Percentiles rank a stretch among this genome's conserved stretches.
These are phyloP conservation scores for Helicocarpus griseus DNA, from an alignment of 2,329 filamentous ascomycete species.

Conservation along the genomic window DNA sequence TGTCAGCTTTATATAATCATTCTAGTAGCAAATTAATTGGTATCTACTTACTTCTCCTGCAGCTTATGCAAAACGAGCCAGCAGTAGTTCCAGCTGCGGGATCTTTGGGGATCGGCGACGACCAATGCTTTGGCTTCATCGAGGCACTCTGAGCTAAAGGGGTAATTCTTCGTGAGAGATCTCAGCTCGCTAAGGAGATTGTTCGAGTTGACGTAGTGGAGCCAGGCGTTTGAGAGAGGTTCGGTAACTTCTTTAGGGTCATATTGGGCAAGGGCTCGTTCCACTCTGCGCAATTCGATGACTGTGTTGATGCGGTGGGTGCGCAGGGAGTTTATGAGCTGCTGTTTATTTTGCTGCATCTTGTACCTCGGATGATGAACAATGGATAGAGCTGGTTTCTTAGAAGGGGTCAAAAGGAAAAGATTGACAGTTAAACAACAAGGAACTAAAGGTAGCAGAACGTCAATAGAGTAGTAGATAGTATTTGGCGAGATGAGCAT, in stretches of 20 bases:
- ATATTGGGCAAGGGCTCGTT: conserved; percentile 52
- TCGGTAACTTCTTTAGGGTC: conserved; percentile 50
- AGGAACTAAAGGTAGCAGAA: too few relatives aligned
- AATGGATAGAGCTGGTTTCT: too few relatives aligned
- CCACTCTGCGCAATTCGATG: conserved; percentile 61
- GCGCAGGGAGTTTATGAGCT: conserved; percentile 54
- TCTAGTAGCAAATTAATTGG: background rate
- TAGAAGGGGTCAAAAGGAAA: too few relatives aligned
- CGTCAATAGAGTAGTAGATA: too few relatives aligned
- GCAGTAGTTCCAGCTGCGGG: conserved; percentile 65
- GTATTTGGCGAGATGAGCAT: too few relatives aligned
- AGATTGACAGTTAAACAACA: too few relatives aligned
- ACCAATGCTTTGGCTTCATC: conserved; percentile 58
- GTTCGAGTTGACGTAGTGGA: conserved; percentile 61
- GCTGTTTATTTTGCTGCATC: conserved; percentile 37
- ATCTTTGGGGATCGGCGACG: conserved; percentile 52
- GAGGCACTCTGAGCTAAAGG: conserved; percentile 56
- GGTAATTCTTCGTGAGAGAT: conserved; percentile 56
- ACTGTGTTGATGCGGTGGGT: conserved; percentile 65
- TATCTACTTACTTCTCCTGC: conserved; percentile 47
- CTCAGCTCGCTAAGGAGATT: conserved; percentile 62
- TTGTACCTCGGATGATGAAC: background rate
- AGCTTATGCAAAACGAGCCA: conserved; percentile 63
- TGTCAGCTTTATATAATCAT: background rate
- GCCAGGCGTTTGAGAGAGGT: conserved; percentile 63